Base-by-base conservation (phyloP, 1,139 yeast species). In the Scheffersomyces lignicola region DNA sequence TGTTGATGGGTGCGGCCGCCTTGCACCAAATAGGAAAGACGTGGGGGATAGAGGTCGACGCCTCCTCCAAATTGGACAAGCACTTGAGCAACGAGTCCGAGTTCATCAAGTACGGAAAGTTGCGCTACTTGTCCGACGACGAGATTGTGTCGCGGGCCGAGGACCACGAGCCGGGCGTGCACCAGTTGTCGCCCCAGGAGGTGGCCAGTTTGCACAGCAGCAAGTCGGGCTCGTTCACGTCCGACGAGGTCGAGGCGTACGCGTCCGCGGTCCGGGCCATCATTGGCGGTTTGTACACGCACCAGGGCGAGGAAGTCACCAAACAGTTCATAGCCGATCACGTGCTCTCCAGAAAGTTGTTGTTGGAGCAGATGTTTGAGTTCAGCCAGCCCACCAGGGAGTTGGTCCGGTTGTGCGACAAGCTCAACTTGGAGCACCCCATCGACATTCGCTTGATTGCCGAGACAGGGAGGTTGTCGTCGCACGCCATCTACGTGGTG, bases 31-130 rank as follows among this genome's bases (percentile, higher is more conserved):
- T 89, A 26, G 96, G 90, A 20, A 72, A 68, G 50, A 53, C 65
- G 21, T 92, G 97, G 97, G 98, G 98, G 60, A 81, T 92, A 36
- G 92, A 87, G 60, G 70, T 73, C 22, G 97, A 89, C 56, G 62
- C 67, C 15, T 63, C 80, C 9, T 65, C 86, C 17, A 73, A 82
- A 31, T 64, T 88, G 45, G 82, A 83, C 38, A 76, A 88, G 51
- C 79, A 74, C 49, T 66, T 90, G 49, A 73, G 83, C 23, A 78
- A 81, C 41, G 94, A 84, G 56, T 77, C 87, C 13, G 79, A 76
- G 46, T 73, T 76, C 41, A 63, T 79, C 51, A 72, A 74, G 41
- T 73, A 73, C 47, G 95, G 95, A 26, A 78, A 73, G 56, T 66
- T 85, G 43, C 73, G 90, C 57, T 83, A 67, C 44, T 54, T 54